These are phyloP conservation scores for Zygoascus biomembranicola DNA, from an alignment of 805 yeast species.

Conservation along the genomic window DNA sequence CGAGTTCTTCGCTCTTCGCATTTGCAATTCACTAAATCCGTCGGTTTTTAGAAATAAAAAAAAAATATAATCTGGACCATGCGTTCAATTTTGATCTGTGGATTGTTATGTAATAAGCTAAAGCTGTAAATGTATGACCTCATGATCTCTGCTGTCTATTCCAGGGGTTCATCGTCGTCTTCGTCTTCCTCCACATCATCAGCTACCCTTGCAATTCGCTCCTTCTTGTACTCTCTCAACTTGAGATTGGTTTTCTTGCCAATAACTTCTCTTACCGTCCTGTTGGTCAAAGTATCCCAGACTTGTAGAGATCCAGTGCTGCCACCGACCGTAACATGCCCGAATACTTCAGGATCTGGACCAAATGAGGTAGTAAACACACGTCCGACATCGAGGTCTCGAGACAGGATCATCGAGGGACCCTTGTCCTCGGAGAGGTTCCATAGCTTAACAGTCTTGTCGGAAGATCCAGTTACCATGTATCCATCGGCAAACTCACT, in stretches of 20 bases:
- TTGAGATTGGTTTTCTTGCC: conserved; percentile 28
- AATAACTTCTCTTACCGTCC: conserved; percentile 65
- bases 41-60: too few species aligned
- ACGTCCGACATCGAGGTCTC: conserved; percentile 93
- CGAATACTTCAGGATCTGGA: conserved; percentile 78
- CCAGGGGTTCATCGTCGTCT: conserved; percentile 9
- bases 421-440: conserved; percentile 43
- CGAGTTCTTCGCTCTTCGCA: too few species aligned
- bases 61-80: too few species aligned
- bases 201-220: conserved; percentile 5
- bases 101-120: too few species aligned
- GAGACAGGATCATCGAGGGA: conserved; percentile 82
- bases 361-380: conserved; percentile 79
- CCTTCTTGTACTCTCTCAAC: conserved; percentile 1
- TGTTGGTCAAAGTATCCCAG: conserved; percentile 87
- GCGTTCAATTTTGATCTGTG: too few species aligned
- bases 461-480: conserved; percentile 83
- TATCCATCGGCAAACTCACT: conserved; percentile 62
- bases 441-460: conserved; percentile 82
- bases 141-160: neutral
- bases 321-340: conserved; percentile 82
- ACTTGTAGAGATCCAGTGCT: conserved; percentile 73
- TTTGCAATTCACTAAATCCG: too few species aligned
- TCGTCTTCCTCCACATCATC: conserved; percentile 9
- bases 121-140: too few species aligned